phyloP scores from a whole-genome alignment of 441 rosid genomes.

The Iberis amara region DNA sequence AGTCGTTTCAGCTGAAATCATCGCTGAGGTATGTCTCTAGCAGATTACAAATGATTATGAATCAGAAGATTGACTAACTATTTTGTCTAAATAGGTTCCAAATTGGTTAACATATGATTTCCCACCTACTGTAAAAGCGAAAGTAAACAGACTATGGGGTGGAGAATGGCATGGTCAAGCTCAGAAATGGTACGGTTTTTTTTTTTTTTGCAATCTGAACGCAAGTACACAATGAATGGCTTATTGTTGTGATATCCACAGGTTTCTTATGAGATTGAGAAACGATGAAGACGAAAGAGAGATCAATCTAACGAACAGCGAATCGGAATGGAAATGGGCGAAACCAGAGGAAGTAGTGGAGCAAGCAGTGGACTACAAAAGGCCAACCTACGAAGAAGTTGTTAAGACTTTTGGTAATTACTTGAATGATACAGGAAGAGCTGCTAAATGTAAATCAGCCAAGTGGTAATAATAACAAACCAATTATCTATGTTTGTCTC shows the following conservation, averaged over 20 bases:
- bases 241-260: constrained; percentile 30
- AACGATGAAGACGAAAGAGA: constrained; percentile 58
- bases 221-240: not conserved
- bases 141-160: constrained; percentile 94
- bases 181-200: constrained; percentile 91
- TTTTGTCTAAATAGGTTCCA: constrained; percentile 53
- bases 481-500: constrained; percentile 5
- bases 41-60: not conserved
- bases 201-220: no score
- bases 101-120: constrained; percentile 88
- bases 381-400: constrained; percentile 92
- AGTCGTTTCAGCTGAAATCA: constrained; percentile 65
- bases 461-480: constrained; percentile 51
- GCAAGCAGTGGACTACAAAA: constrained; percentile 98
- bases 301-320: constrained; percentile 72
- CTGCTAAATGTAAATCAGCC: constrained; percentile 82
- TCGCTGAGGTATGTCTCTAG: constrained; percentile 63
- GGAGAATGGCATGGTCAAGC: constrained; percentile 99
- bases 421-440: constrained; percentile 45
- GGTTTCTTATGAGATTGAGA: constrained; percentile 76
- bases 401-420: constrained; percentile 63
- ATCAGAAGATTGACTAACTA: not conserved
- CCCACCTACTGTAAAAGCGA: constrained; percentile 85
- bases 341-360: constrained; percentile 75
- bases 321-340: constrained; percentile 95